A percentile compares a stretch with the other conserved stretches of the same genome.
Conservation (phyloP, 257 asterid species). For the Voacanga thouarsii region DNA sequence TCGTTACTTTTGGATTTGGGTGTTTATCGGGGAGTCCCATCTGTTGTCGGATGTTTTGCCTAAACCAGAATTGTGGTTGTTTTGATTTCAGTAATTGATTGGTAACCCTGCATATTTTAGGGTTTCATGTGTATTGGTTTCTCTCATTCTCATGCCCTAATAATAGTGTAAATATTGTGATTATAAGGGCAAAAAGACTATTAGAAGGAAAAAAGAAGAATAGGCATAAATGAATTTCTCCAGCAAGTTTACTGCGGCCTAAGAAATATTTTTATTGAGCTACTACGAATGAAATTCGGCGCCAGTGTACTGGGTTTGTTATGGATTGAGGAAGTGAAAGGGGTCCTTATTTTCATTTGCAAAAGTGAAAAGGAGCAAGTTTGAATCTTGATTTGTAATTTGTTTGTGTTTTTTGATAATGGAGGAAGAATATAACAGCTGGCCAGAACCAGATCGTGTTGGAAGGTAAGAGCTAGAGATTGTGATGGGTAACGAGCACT, state of each 20-base stretch:
- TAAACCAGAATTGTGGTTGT: background rate
- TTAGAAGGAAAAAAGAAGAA: no score
- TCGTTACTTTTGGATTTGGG: background rate
- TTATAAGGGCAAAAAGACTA: background rate
- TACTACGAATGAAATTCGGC: background rate
- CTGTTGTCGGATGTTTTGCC: background rate
- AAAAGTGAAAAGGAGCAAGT: background rate
- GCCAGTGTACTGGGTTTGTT: background rate
- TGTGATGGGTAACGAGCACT: conserved; percentile 98
- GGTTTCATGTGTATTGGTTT: background rate
- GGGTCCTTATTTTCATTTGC: background rate
- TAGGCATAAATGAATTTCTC: background rate
- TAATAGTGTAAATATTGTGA: no score
- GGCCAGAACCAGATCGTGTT: conserved; percentile 99
- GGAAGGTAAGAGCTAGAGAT: conserved; percentile 99
- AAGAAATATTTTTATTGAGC: background rate
- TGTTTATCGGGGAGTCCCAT: background rate
- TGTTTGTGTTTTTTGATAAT: conserved; percentile 47
- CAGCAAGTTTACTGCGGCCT: background rate
- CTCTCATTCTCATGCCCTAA: background rate
- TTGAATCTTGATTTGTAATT: background rate
- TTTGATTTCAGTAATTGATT: background rate
- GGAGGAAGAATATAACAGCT: conserved; percentile 96
- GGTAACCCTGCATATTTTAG: background rate
- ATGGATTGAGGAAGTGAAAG: background rate